These are phyloP conservation scores for Cadophora sp. DNA, from an alignment of 2,329 filamentous ascomycete genomes.

Conservation along the genomic window DNA sequence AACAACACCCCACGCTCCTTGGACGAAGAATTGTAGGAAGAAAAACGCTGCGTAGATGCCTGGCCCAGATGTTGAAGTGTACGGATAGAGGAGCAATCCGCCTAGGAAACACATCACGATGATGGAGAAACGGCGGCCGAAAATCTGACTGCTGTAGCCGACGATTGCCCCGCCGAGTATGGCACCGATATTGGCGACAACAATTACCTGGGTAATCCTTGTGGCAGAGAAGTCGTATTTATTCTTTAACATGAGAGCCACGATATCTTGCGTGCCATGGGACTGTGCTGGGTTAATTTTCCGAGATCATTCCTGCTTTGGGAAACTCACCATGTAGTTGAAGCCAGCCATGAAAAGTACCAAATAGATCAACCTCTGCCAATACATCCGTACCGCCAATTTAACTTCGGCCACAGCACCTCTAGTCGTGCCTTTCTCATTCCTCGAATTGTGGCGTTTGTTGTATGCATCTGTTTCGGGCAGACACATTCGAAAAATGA, in stretches of 20 bases:
- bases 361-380: conserved; percentile 80
- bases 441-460: conserved; percentile 69
- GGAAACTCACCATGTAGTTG: conserved; percentile 83
- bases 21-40: conserved; percentile 82
- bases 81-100: conserved; percentile 82
- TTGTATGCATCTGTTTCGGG: conserved; percentile 80
- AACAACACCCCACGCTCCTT: conserved; percentile 78
- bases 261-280: conserved; percentile 56
- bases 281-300: conserved; percentile 40
- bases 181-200: conserved; percentile 75
- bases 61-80: conserved; percentile 70
- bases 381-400: conserved; percentile 79
- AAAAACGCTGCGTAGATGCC: conserved; percentile 80
- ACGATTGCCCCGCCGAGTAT: conserved; percentile 71
- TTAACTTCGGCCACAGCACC: conserved; percentile 80
- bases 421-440: conserved; percentile 63
- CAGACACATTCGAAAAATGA: conserved; percentile 76
- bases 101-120: conserved; percentile 69
- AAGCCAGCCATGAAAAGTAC: conserved; percentile 90
- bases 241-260: conserved; percentile 65
- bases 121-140: conserved; percentile 73
- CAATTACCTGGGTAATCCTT: conserved; percentile 70
- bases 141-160: conserved; percentile 72
- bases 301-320: conserved; percentile 52
- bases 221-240: conserved; percentile 54